Conservation (phyloP, 805 yeast genomes). For the Cyberlindnera suaveolens region DNA sequence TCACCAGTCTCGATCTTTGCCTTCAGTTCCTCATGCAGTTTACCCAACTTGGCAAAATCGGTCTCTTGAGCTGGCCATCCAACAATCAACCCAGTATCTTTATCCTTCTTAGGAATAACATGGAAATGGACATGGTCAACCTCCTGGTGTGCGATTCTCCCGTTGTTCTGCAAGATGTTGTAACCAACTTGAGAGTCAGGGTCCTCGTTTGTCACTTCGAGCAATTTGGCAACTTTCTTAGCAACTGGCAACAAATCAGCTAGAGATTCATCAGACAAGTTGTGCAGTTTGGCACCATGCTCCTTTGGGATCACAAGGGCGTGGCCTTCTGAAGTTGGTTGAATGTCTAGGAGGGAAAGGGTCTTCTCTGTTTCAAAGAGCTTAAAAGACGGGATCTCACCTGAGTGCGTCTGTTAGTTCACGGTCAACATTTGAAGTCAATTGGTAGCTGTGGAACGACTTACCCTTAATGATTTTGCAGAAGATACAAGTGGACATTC, state of each 20-base stretch:
- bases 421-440: background rate
- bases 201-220: constrained; percentile 58
- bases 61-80: constrained; percentile 94
- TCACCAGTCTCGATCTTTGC: constrained; percentile 31
- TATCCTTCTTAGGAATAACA: constrained; percentile 81
- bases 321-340: constrained; percentile 88
- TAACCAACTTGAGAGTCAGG: constrained; percentile 63
- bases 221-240: constrained; percentile 73
- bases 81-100: constrained; percentile 68
- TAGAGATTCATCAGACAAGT: constrained; percentile 86
- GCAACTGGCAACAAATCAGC: constrained; percentile 84
- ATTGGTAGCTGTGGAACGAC: constrained; percentile 15
- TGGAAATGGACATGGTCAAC: constrained; percentile 98
- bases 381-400: constrained; percentile 93
- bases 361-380: constrained; percentile 77
- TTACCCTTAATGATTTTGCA: constrained; percentile 87
- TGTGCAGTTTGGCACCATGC: constrained; percentile 91
- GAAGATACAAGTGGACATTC: constrained; percentile 60
- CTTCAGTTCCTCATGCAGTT: constrained; percentile 54
- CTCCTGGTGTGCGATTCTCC: constrained; percentile 89
- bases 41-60: constrained; percentile 65
- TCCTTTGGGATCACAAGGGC: constrained; percentile 85
- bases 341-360: constrained; percentile 86
- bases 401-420: constrained; percentile 28
- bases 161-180: constrained; percentile 89